A percentile compares a stretch with the other conserved stretches of the same genome.
phyloP scores from a whole-genome alignment of 306 rosid species.

The Trifolium fragiferum region DNA sequence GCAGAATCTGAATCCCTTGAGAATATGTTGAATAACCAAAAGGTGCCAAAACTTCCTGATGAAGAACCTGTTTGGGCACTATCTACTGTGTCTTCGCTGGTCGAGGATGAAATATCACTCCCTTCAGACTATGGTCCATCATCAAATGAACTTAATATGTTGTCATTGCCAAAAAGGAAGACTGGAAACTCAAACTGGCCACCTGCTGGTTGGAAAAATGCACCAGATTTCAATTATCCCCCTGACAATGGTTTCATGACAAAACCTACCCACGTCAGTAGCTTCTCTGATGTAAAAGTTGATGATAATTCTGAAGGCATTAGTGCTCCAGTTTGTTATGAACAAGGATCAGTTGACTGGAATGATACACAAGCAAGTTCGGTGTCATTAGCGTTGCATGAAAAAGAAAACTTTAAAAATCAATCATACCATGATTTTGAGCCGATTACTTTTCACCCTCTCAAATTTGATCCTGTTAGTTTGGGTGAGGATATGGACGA shows the following conservation, averaged over 20 bases:
- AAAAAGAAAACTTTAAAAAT: slow-evolving; percentile 46
- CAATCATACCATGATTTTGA: slow-evolving; percentile 40
- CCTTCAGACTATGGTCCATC: slow-evolving; percentile 40
- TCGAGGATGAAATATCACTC: slow-evolving; percentile 45
- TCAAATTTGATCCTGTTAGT: slow-evolving; percentile 41
- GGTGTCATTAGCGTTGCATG: slow-evolving; percentile 47
- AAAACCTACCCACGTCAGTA: slow-evolving; percentile 50
- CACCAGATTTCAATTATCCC: slow-evolving; percentile 78
- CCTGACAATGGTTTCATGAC: slow-evolving; percentile 62
- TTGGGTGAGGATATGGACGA: slow-evolving; percentile 38
- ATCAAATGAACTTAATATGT: slow-evolving; percentile 49
- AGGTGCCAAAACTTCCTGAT: slow-evolving; percentile 65
- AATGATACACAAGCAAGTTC: slow-evolving; percentile 46
- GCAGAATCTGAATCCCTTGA: slow-evolving; percentile 68
- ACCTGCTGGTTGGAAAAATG: slow-evolving; percentile 84
- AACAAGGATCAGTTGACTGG: slow-evolving; percentile 60
- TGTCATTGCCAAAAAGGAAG: slow-evolving; percentile 58
- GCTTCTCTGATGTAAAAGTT: slow-evolving; percentile 36
- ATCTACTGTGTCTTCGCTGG: slow-evolving; percentile 43
- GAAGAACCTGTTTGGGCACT: slow-evolving; percentile 82
- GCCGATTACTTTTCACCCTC: slow-evolving; percentile 36
- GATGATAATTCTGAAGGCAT: slow-evolving; percentile 48
- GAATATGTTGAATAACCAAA: slow-evolving; percentile 76
- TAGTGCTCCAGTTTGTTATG: slow-evolving; percentile 39
- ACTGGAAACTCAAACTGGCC: slow-evolving; percentile 64